phyloP scores from a whole-genome alignment of 176 grass and related monocot genomes.

The Themeda triandra region DNA sequence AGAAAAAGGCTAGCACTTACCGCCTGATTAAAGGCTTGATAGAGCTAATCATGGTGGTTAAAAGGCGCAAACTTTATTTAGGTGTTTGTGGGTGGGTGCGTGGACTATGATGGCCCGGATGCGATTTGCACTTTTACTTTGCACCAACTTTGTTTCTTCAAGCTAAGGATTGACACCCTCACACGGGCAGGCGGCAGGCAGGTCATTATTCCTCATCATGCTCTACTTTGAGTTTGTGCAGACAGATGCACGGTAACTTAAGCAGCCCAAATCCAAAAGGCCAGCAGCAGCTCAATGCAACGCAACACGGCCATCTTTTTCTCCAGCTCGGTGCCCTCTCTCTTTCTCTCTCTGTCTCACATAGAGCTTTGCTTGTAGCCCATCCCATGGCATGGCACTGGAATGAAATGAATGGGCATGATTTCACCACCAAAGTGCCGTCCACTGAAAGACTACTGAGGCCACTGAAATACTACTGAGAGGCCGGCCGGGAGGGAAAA shows the following conservation, averaged over 20 bases:
- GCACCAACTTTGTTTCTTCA: constrained; percentile 69
- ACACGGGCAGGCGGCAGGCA: constrained; percentile 22
- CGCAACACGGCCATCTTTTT: neutral
- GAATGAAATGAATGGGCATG: constrained; percentile 21
- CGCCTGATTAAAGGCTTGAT: constrained; percentile 49
- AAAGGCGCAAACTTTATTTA: constrained; percentile 44
- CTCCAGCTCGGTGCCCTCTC: neutral
- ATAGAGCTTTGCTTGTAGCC: constrained; percentile 40
- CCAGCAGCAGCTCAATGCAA: neutral
- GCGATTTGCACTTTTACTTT: constrained; percentile 54
- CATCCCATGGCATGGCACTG: neutral
- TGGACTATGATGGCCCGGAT: constrained; percentile 40
- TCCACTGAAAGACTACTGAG: constrained; percentile 43
- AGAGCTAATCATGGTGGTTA: constrained; percentile 53
- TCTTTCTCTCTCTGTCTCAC: neutral
- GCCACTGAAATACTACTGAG: constrained; percentile 33
- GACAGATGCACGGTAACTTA: constrained; percentile 52
- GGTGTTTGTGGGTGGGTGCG: constrained; percentile 39
- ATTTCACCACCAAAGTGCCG: constrained; percentile 62
- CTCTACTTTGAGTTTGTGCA: constrained; percentile 26
- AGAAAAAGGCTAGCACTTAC: neutral
- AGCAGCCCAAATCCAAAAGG: constrained; percentile 42
- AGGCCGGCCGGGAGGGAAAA: neutral
- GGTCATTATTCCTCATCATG: constrained; percentile 64
- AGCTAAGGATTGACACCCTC: constrained; percentile 50